Evolutionary conservation across 2,329 filamentous ascomycete species (phyloP), one percentile per base, ranked within the genome.

Genomic region (Pyrenophora tritici-repentis): DNA sequence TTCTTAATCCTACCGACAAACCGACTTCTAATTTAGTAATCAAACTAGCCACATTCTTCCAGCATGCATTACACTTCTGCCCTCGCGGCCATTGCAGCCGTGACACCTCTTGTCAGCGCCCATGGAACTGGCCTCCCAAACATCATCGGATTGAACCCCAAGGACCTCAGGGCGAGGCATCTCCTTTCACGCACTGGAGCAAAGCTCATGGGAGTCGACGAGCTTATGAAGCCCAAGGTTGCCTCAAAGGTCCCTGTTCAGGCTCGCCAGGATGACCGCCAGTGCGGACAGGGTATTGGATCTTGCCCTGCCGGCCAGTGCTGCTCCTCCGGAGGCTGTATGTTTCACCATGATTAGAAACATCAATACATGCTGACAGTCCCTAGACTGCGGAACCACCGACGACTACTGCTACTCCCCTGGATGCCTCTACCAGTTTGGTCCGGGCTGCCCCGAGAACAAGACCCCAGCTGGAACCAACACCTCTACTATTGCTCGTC

Each of bases 391-490:
- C 56, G 83, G 83, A 36, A 76, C 67, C 18, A 78, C 76, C 3
- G 66, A 70, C 3, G 77, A 81, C 0, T 84, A 85, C 68, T 87
- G 85, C 72, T 74, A 75, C 13, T 80, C 83, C 13, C 85, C 85
- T 1, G 79, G 84, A 52, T 87, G 85, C 63, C 79, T 82, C 62
- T 81, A 85, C 60, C 73, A 82, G 56, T 87, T 81, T 50, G 83
- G 82, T 4, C 76, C 83, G 10, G 79, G n/a, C 24, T 50, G 48
- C 3, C 42, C 87, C 63, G 83, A 79, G 40, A 85, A 86, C 58
- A 70, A 76, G 48, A 76, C 75, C 59, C 78, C 83, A 50, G 50
- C 78, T 57, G 85, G 85, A 2, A 71, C 73, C 4, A 80, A 81
- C 44, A 87, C 84, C 0, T 75, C 76, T 3, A 74, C 70, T 1